These are phyloP conservation scores for Cutaneotrichosporon mucoides DNA, from an alignment of 1,284 basidiomycete species.

Conservation along the genomic window DNA sequence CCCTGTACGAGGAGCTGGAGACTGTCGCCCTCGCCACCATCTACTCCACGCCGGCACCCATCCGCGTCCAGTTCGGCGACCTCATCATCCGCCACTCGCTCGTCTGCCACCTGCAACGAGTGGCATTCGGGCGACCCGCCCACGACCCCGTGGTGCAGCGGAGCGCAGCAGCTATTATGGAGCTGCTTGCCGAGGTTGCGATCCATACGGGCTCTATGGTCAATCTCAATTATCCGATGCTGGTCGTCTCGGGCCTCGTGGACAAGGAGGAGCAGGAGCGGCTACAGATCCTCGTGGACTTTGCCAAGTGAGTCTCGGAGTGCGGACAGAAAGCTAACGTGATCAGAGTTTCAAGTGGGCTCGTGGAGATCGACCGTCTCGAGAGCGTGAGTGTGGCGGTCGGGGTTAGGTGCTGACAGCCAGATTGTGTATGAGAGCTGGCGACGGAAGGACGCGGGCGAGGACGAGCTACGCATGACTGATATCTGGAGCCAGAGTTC, in stretches of 20 bases:
- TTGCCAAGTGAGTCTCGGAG: conserved; percentile 9
- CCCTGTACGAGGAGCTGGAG: conserved; percentile 16
- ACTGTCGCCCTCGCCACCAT: conserved; percentile 11
- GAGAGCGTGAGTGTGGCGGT: conserved; percentile 6
- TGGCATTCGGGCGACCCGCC: conserved; percentile 6
- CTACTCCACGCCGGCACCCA: conserved; percentile 14
- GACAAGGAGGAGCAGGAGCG: conserved; percentile 9
- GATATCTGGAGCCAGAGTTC: conserved; percentile 10
- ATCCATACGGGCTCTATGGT: conserved; percentile 15
- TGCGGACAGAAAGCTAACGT: too few species aligned
- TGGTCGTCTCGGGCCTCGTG: conserved; percentile 4
- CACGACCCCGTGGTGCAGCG: conserved; percentile 7
- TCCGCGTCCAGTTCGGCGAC: conserved; percentile 18
- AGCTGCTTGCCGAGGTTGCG: conserved; percentile 14
- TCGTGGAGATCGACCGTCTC: conserved; percentile 9
- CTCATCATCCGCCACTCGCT: conserved; percentile 13
- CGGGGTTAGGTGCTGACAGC: not conserved
- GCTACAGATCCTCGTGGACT: conserved; percentile 14
- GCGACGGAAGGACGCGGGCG: conserved; percentile 7
- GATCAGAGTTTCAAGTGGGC: conserved; percentile 7
- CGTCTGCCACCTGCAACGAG: conserved; percentile 11
- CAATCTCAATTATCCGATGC: conserved; percentile 17
- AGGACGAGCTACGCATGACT: conserved; percentile 10
- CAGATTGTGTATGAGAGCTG: conserved; percentile 17
- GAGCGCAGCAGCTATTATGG: conserved; percentile 12